Percentiles rank a stretch among this genome's conserved stretches.
These are phyloP conservation scores for Dictyostelium citrinum DNA, from an alignment of 78 protist species.

Conservation along the genomic window DNA sequence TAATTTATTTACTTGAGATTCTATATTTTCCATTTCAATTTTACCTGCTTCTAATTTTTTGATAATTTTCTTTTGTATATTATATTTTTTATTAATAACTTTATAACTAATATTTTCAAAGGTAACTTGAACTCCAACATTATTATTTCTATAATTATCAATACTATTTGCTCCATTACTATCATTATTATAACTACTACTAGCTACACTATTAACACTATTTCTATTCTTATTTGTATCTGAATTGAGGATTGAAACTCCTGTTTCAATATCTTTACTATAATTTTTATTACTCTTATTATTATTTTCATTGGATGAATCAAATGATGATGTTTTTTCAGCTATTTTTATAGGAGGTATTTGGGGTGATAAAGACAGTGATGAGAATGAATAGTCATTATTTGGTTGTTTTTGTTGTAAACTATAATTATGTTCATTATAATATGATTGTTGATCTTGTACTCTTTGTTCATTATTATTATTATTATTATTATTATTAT, in stretches of 20 bases:
- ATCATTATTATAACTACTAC: neutral
- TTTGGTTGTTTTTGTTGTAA: neutral
- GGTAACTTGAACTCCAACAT: conserved; percentile 6
- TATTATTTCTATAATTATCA: neutral
- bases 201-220: neutral
- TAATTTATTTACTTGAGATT: neutral
- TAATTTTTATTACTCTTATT: neutral
- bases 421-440: neutral
- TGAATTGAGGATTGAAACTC: too few relatives aligned
- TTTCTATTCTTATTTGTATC: neutral
- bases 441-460: neutral
- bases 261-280: neutral
- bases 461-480: too few relatives aligned
- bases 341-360: neutral
- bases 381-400: neutral
- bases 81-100: conserved; percentile 1
- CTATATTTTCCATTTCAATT: neutral
- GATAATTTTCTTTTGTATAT: neutral
- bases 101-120: conserved; percentile 8
- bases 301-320: neutral
- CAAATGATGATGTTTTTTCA: too few relatives aligned
- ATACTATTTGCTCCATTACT: neutral
- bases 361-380: neutral
- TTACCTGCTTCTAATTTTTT: neutral
- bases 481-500: too few relatives aligned